phyloP scores from a whole-genome alignment of 345 rosid genomes.

The Capsella bursapastoris region DNA sequence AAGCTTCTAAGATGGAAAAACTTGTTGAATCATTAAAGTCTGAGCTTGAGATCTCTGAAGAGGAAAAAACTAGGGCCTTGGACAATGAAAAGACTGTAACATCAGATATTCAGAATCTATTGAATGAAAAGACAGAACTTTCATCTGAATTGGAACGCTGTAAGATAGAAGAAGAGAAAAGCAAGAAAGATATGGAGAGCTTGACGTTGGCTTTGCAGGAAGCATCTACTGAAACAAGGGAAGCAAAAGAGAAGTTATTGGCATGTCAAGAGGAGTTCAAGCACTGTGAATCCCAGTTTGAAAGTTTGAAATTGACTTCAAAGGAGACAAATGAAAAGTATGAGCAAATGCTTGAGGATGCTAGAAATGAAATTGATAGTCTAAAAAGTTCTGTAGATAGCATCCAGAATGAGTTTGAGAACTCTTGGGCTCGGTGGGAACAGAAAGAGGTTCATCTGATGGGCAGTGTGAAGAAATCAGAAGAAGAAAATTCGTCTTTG shows the following conservation, averaged over 20 bases:
- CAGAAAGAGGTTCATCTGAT: conserved; percentile 61
- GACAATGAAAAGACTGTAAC: conserved; percentile 74
- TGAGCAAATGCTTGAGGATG: conserved; percentile 65
- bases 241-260: conserved; percentile 70
- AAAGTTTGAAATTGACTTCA: conserved; percentile 62
- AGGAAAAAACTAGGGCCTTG: conserved; percentile 69
- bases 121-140: conserved; percentile 72
- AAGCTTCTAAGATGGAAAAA: conserved; percentile 52
- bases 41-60: conserved; percentile 63
- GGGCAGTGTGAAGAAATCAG: conserved; percentile 58
- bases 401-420: conserved; percentile 52
- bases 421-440: conserved; percentile 71
- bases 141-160: conserved; percentile 61
- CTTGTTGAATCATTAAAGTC: conserved; percentile 57
- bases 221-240: conserved; percentile 78
- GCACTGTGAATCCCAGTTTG: conserved; percentile 58
- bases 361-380: conserved; percentile 60
- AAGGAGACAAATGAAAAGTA: conserved; percentile 70
- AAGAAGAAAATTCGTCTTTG: conserved; percentile 60
- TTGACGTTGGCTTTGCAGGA: conserved; percentile 79
- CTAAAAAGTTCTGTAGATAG: conserved; percentile 51
- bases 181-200: conserved; percentile 85
- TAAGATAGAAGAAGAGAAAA: conserved; percentile 77
- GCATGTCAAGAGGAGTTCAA: conserved; percentile 65
- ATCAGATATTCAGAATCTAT: conserved; percentile 61